Base-by-base conservation (phyloP, 1,284 basidiomycete species). In the Moesziomyces sp. region DNA sequence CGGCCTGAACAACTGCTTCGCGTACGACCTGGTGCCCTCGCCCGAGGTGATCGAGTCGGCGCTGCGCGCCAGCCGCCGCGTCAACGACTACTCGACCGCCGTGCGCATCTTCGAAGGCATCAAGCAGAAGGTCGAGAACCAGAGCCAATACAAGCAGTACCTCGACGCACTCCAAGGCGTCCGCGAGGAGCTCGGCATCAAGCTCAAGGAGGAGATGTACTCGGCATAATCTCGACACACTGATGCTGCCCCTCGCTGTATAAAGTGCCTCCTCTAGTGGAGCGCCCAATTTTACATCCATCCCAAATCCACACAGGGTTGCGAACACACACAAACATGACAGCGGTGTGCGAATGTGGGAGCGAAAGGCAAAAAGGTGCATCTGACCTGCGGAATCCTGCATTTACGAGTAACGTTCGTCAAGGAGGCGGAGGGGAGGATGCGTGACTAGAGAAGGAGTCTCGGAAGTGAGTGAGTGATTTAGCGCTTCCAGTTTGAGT, bases 1-100 rank as follows among this genome's bases (percentile, higher is more conserved):
- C 67, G 96, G 96, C 49, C 88, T 99, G 79, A 99, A 99, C 89
- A 99, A 99, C 89, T 97, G 94, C 87, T 99, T 99, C 85, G 93
- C 96, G 1, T 96, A 99, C 86, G 96, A 99, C 86, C 89, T 99
- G 72, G 97, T 99, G 26, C 96, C 96, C 46, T 90, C 93, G 10
- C 90, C 93, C 48, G 87, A 89, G 61, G 94, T 98, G 79, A 88
- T 97, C 71, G 93, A 95, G 87, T 91, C 92, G 69, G 95, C 95
- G 44, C 88, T 98, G 74, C 89, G 90, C 67, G 94, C 94, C 55
- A 90, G 93, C 42, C 89, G 96, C 78, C 90, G 94, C 81, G 94
- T 97, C 75, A 92, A 98, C 86, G 94, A 97, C 88, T 98, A 92
- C 86, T 91, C 94, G 49, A 98, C 96, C 48, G 96, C 96, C 55